Base-by-base conservation (phyloP, 2,329 filamentous ascomycete genomes). In the Akanthomyces muscarius region DNA sequence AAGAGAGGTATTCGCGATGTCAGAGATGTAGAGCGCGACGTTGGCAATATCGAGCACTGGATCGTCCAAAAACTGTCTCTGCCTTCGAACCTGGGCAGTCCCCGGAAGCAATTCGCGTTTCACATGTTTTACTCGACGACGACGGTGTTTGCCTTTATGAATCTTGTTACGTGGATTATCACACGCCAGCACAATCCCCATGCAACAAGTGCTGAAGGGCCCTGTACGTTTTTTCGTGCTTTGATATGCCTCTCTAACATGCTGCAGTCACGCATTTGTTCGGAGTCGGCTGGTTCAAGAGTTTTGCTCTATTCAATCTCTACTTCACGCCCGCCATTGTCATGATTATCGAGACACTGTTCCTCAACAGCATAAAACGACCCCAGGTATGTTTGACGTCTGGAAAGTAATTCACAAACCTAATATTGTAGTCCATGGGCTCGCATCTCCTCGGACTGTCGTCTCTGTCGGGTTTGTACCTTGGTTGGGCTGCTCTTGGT, bases 361-460 rank as follows among this genome's bases (percentile, higher is more conserved):
- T 76, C 63, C 74, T 84, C 72, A 84, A 84, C 71, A 83, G 80
- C 69, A 82, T 84, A 73, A 80, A 80, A 67, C 77, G 80, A 58
- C 81, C 78, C 58, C 75, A 74, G 54, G 82, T 83, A 69, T 69
- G 79, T 71, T 28, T 18, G 14, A 5, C 28, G n/a, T 36, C 8
- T 11, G 5, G 1, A 36, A 2, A 3, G 1, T 18, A 10, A 1
- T 5, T 16, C 1, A 5, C 14, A 41, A 70, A 69, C 11, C 71
- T 65, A 2, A 38, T 54, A 58, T 23, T 64, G 3, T 58, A 84
- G 82, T 75, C 79, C 30, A 75, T 82, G 21, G 73, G 75, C 3
- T 73, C 74, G 11, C 80, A 83, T 65, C 66, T 80, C 21, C 68
- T 77, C 41, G 75, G 78, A 18, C 74, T 80, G 33, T 70, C 79